Percentiles rank a stretch among this genome's conserved stretches.
Conservation (phyloP, 1,284 basidiomycete species). For the Fomitopsis betulina region DNA sequence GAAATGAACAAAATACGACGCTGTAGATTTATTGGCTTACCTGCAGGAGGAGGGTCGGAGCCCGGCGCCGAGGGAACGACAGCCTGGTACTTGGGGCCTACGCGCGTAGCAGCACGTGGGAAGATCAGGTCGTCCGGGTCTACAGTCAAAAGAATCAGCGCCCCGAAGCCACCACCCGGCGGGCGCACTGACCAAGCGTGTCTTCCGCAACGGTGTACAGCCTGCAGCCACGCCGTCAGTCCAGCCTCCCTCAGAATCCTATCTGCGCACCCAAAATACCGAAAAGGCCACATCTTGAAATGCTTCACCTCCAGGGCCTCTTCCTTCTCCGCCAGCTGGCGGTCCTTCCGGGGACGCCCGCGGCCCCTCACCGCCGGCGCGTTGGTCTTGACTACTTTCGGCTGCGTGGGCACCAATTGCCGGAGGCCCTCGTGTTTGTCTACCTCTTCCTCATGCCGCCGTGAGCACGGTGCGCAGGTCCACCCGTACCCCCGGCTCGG, state of each 20-base stretch:
- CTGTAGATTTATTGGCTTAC: slow-evolving; percentile 21
- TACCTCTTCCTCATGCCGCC: slow-evolving; percentile 84
- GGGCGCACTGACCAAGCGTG: slow-evolving; percentile 62
- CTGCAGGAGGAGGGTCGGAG: slow-evolving; percentile 36
- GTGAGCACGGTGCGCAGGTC: slow-evolving; percentile 93
- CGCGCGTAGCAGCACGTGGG: slow-evolving; percentile 83
- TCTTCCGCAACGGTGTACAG: slow-evolving; percentile 89
- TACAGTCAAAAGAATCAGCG: slow-evolving; percentile 28
- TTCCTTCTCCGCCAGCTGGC: slow-evolving; percentile 62
- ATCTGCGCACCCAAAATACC: slow-evolving; percentile 85
- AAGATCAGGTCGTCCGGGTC: slow-evolving; percentile 95
- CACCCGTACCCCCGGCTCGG: slow-evolving; percentile 97
- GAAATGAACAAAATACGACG: not conserved
- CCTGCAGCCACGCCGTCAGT: slow-evolving; percentile 33
- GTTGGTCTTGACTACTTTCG: slow-evolving; percentile 58
- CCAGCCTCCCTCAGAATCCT: slow-evolving; percentile 2
- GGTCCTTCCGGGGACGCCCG: slow-evolving; percentile 72
- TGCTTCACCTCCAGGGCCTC: slow-evolving; percentile 75
- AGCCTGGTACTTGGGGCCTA: slow-evolving; percentile 86
- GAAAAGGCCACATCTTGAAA: slow-evolving; percentile 93
- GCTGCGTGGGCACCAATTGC: slow-evolving; percentile 40
- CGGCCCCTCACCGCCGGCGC: slow-evolving; percentile 62
- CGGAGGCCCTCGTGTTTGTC: slow-evolving; percentile 58
- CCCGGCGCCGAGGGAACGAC: slow-evolving; percentile 48
- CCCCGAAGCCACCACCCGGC: slow-evolving; percentile 2